Evolutionary conservation across 208 protist genomes (phyloP), one percentile per base, ranked within the genome.

Genomic region (Leishmania guyanensis): DNA sequence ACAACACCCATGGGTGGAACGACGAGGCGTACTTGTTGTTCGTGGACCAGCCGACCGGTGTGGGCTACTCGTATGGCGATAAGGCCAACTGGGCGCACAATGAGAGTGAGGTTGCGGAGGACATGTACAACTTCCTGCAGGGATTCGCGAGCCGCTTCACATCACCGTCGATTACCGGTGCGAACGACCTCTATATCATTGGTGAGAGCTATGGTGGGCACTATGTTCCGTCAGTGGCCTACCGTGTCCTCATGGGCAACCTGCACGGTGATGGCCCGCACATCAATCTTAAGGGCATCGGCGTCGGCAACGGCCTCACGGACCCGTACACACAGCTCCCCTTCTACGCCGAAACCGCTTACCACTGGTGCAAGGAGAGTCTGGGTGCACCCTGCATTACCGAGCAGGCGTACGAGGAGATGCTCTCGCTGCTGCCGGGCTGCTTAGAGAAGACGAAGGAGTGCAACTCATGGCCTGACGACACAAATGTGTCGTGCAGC

Each of bases 241-340:
- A 91, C 72, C 80, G 83, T 22, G 83, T 96, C 29, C 83, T 82
- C 5, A 46, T 84, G 54, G 88, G 89, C 54, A 94, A 94, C 78
- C 70, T 84, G 74, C 51, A 56, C 75, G 75, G 85, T 58, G 88
- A 87, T 10, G 77, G 73, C 56, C 71, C 77, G 26, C 60, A 71
- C 29, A 91, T 98, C 76, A 89, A 89, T 68, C 88, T 96, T 68
- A 83, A 84, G 74, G 95, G 93, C 64, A 77, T 98, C 29, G 89
- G 82, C n/a, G 84, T 98, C 39, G 96, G 96, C 77, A 98, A 98
- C 86, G 96, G 95, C 16, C 78, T 95, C 73, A 97, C 94, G 48
- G 93, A 98, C 84, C 93, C 96, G 5, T 82, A 88, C 69, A 86
- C 91, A 36, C 95, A 98, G 83, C 92, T 92, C 81, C 78, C 84